phyloP scores from a whole-genome alignment of 208 protist genomes.

The Herpetomonas samuelpessoai region DNA sequence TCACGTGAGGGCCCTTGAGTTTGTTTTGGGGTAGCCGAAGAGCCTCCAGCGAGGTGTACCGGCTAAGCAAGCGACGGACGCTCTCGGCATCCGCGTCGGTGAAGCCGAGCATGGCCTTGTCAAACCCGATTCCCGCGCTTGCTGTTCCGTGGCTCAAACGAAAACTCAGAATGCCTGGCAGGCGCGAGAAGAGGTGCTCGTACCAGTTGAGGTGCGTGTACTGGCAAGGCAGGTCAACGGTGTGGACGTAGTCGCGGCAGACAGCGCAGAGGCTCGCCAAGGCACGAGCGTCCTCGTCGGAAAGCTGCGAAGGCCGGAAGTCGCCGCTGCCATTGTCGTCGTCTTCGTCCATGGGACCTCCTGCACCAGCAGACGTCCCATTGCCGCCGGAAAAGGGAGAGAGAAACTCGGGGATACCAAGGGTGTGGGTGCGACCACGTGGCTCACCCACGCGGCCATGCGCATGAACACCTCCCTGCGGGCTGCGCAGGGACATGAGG shows the following conservation, averaged over 20 bases:
- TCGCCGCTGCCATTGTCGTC: constrained; percentile 19
- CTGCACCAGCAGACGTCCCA: background rate
- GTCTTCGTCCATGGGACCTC: constrained; percentile 17
- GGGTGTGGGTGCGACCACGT: background rate
- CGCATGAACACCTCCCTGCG: background rate
- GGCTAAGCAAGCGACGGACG: constrained; percentile 50
- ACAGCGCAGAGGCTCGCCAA: constrained; percentile 62
- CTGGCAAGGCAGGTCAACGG: constrained; percentile 66
- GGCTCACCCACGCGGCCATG: too few species aligned
- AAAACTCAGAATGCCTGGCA: constrained; percentile 64
- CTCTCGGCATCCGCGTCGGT: constrained; percentile 55
- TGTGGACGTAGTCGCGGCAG: constrained; percentile 72
- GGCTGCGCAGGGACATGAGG: constrained; percentile 48
- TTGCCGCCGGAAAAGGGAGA: too few species aligned
- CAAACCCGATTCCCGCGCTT: constrained; percentile 51
- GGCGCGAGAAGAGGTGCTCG: constrained; percentile 54
- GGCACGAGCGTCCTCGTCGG: constrained; percentile 20
- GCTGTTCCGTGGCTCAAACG: constrained; percentile 73
- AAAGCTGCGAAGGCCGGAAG: constrained; percentile 17
- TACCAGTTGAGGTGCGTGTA: constrained; percentile 67
- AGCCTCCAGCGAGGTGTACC: constrained; percentile 39
- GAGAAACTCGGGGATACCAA: background rate
- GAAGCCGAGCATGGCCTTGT: constrained; percentile 74
- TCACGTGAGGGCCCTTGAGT: constrained; percentile 42
- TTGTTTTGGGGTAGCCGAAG: constrained; percentile 74